Base-by-base conservation (phyloP, 768 basidiomycete species). In the Mycena olivaceomarginata region DNA sequence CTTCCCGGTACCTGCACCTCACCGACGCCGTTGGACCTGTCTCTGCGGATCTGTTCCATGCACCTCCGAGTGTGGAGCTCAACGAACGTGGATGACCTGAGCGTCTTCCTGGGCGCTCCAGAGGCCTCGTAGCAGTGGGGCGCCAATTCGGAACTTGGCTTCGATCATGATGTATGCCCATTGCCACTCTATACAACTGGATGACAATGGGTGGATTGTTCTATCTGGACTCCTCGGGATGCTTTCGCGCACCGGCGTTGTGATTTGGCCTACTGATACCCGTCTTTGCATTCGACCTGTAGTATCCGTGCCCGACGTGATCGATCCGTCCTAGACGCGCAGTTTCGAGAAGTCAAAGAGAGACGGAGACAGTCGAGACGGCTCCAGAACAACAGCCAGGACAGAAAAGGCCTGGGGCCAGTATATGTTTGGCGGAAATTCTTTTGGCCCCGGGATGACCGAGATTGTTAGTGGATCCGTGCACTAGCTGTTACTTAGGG, bases 381-480 rank as follows among this genome's bases (percentile, higher is more conserved):
- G 56, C 56, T 31, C n/a, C 56, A 4, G n/a, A 59, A 25, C 56
- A 31, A 4, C 56, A 59, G 56, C 22, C 56, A 59, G 12, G 22
- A 25, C 9, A 59, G 56, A 59, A 59, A 9, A 10, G 56, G 25
- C 56, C 25, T 25, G 25, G 51, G 51, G 51, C 51, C 51, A 9
- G 4, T 31, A 59, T 59, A 59, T 59, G 37, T 59, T 59, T 59
- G 25, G 25, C 37, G 22, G 56, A 59, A 59, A 4, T 59, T 59
- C 1, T 31, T 59, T 25, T 59, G 56, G n/a, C 43, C 56, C 56
- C 56, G 22, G 56, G 25, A 59, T 59, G 56, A 59, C 56, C 56
- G 25, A 59, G 56, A 59, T 59, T 59, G 56, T 59, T 31, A 31
- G 56, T 59, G 56, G 56, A 59, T 59, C 20, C 25, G 25, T 59